Evolutionary conservation across 2,329 filamentous ascomycete species (phyloP).

Genomic region (Diaporthe sp.): DNA sequence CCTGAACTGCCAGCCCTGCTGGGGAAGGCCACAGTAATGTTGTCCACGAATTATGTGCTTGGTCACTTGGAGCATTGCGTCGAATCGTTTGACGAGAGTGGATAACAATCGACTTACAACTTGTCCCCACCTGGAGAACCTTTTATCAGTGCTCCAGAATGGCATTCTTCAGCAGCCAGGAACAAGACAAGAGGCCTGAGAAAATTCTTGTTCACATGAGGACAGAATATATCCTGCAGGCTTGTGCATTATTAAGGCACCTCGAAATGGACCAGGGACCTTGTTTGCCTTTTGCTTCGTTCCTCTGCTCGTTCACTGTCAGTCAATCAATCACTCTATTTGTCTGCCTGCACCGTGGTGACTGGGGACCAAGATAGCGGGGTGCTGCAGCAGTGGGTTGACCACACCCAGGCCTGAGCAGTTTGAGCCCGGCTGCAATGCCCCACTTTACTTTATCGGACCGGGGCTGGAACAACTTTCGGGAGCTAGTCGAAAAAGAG

Average conservation of each 20-base stretch:
- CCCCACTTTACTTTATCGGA: constrained; percentile 10
- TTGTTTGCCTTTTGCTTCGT: background rate
- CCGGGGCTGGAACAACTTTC: constrained; percentile 40
- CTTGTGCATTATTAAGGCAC: background rate
- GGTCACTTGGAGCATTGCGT: background rate
- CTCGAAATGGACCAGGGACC: background rate
- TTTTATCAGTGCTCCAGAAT: background rate
- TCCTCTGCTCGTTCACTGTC: background rate
- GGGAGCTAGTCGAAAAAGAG: constrained; percentile 37
- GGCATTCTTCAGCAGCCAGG: background rate
- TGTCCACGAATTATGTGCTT: background rate
- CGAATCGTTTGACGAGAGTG: background rate
- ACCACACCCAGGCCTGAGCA: background rate
- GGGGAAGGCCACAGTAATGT: background rate
- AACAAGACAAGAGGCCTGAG: background rate
- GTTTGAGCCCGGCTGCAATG: background rate
- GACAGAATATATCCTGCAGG: background rate
- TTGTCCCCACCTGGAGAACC: background rate
- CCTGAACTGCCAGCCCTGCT: background rate
- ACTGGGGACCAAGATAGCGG: background rate
- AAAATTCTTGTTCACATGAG: background rate
- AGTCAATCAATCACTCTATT: background rate
- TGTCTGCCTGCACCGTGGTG: background rate
- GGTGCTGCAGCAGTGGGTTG: background rate
- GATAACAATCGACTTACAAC: background rate